A percentile compares a stretch with the other conserved stretches of the same genome.
Conservation (phyloP, 495 filamentous ascomycete species). For the Aspergillus steynii region DNA sequence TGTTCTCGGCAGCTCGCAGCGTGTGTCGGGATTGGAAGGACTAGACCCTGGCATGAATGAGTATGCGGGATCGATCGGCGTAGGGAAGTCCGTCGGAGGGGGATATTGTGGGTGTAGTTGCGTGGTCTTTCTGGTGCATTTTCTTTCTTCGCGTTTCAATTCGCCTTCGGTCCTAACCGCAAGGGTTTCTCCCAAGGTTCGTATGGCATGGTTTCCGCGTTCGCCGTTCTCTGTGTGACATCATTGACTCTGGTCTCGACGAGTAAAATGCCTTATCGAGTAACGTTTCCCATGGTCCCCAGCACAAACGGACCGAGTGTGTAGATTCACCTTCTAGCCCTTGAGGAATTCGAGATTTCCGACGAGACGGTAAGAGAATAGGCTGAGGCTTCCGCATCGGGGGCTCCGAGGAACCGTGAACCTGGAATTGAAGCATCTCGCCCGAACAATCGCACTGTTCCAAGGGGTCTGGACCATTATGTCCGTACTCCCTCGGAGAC, state of each 20-base stretch:
- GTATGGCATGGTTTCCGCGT: conserved; percentile 5
- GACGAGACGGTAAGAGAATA: background rate
- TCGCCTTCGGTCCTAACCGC: conserved; percentile 3
- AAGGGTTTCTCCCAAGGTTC: conserved; percentile 3
- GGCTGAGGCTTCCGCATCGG: conserved; percentile 1
- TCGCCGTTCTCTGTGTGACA: conserved; percentile 5
- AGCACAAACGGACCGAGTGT: conserved; percentile 2
- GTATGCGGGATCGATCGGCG: conserved; percentile 1
- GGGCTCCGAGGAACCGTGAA: background rate
- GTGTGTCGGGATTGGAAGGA: background rate
- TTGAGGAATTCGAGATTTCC: background rate
- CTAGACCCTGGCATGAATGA: background rate
- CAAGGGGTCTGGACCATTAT: background rate
- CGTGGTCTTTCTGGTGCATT: conserved; percentile 3
- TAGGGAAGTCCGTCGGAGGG: background rate
- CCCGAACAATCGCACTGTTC: background rate
- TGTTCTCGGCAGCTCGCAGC: conserved; percentile 1
- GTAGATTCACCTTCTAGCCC: background rate
- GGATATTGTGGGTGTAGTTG: conserved; percentile 2
- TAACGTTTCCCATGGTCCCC: background rate
- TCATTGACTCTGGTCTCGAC: conserved; percentile 8
- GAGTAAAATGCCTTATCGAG: background rate
- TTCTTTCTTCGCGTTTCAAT: background rate
- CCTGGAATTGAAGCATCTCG: background rate
- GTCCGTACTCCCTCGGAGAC: too few species aligned